Evolutionary conservation across 2,329 filamentous ascomycete species (phyloP).

Genomic region (Aspergillus sp.): DNA sequence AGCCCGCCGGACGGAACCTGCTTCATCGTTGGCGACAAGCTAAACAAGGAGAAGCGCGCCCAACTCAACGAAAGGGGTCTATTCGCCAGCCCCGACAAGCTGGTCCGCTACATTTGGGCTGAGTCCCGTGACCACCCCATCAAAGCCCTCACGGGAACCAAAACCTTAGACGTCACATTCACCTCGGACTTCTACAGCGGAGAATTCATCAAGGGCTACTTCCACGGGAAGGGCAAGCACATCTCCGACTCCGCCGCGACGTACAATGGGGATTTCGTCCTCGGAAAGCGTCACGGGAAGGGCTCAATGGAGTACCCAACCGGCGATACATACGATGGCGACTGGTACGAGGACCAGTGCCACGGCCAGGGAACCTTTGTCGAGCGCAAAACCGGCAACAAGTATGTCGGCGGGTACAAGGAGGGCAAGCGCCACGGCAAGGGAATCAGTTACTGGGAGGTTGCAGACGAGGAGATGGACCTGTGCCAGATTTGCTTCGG

Average conservation of each 20-base stretch:
- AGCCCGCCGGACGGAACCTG: slow-evolving; percentile 39
- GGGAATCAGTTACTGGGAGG: slow-evolving; percentile 62
- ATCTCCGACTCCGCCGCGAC: slow-evolving; percentile 55
- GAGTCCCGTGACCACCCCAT: slow-evolving; percentile 47
- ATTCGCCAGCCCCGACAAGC: slow-evolving; percentile 39
- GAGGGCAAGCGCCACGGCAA: slow-evolving; percentile 61
- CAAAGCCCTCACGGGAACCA: slow-evolving; percentile 45
- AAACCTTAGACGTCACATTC: slow-evolving; percentile 54
- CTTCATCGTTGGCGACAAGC: slow-evolving; percentile 44
- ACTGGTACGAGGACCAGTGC: slow-evolving; percentile 47
- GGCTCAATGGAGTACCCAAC: slow-evolving; percentile 60
- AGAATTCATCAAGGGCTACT: slow-evolving; percentile 49
- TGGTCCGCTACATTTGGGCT: slow-evolving; percentile 47
- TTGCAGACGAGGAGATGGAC: slow-evolving; percentile 60
- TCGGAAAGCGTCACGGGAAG: slow-evolving; percentile 54
- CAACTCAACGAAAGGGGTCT: slow-evolving; percentile 34
- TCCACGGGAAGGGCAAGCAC: slow-evolving; percentile 56
- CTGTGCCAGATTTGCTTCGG: slow-evolving; percentile 64
- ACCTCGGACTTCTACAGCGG: slow-evolving; percentile 59
- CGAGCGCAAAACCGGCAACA: slow-evolving; percentile 58
- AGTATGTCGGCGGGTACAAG: slow-evolving; percentile 61
- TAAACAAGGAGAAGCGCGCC: slow-evolving; percentile 37
- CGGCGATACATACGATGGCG: slow-evolving; percentile 49
- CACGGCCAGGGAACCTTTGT: slow-evolving; percentile 60
- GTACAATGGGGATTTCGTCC: slow-evolving; percentile 57